Percentiles rank a stretch among this genome's conserved stretches.
Conservation (phyloP, 192 early-diverging fungal species). For the Backusella luteola region DNA sequence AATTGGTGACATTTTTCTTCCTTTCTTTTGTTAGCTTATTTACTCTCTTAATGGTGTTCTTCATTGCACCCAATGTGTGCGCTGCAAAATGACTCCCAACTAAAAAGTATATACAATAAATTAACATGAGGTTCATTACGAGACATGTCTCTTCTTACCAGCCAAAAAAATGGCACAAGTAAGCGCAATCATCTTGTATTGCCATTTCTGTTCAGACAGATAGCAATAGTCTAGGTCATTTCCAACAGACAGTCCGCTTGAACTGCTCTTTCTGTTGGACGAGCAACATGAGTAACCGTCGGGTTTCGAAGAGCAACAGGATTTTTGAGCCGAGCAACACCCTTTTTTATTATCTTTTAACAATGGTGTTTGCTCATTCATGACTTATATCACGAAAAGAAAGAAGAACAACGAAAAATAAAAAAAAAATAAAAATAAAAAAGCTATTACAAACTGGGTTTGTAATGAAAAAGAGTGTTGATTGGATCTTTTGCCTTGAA, state of each 20-base stretch:
- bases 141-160: constrained; percentile 37
- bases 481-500: background rate
- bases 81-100: constrained; percentile 75
- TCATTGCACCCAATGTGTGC: constrained; percentile 73
- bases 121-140: background rate
- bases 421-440: background rate
- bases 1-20: background rate
- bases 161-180: constrained; percentile 59
- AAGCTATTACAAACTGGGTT: background rate
- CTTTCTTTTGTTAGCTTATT: background rate
- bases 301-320: constrained; percentile 7
- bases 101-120: constrained; percentile 5
- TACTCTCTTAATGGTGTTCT: constrained; percentile 76
- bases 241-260: background rate
- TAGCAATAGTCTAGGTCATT: constrained; percentile 17
- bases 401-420: too few species aligned
- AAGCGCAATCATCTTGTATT: constrained; percentile 57
- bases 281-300: constrained; percentile 12
- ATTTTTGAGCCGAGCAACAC: background rate
- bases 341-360: background rate
- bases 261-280: background rate
- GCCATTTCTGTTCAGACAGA: constrained; percentile 36
- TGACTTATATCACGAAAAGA: background rate
- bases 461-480: background rate
- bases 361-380: constrained; percentile 13